Evolutionary conservation across 106 monocot species (phyloP), one percentile per base, ranked within the genome.

Genomic region (Dendrobium catenatum): DNA sequence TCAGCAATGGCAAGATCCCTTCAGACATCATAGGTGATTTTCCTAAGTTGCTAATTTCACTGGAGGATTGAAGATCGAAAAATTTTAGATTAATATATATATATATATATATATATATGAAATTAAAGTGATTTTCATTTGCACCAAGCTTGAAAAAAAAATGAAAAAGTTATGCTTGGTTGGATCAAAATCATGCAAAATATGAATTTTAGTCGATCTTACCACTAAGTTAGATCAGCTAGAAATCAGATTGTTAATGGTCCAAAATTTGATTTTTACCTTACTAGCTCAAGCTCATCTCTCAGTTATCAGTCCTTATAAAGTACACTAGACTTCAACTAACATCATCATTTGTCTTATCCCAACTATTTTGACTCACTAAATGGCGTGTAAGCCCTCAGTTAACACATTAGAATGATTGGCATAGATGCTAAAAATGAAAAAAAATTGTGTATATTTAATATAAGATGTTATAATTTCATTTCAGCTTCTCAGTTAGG

Each of bases 1-100:
- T 96, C 81, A 84, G 89, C 84, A 90, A 96, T 22, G 95, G 95
- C 20, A 86, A 66, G 56, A 88, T 93, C 64, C 81, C 92, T 37
- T 88, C 95, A 0, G 95, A 96, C 58, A 79, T 93, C 80, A 67
- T 86, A 43, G 95, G 95, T 95, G 51, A 51, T 61, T 3, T 61
- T 22, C 61, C 61, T 22, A 7, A 61, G 51, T 51, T 51, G 9
- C 64, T 24, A 24, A 64, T 64, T 64, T 26, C 0, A 17, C 58
- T 58, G 17, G 18, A 58, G 18, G 46, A 46, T 46, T 46, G 46
- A 46, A 46, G 8, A 46, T 46, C 6, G 8, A 46, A 7, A 46
- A 6, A 46, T 0, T 46, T 46, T 46, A 46, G 46, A 46, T 9
- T 46, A 9, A 55, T 10, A 15, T 55, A 55, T 55, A 10, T 2